Evolutionary conservation across 768 basidiomycete species (phyloP), one percentile per base, ranked within the genome.

Genomic region (Hypholoma fasciculare): DNA sequence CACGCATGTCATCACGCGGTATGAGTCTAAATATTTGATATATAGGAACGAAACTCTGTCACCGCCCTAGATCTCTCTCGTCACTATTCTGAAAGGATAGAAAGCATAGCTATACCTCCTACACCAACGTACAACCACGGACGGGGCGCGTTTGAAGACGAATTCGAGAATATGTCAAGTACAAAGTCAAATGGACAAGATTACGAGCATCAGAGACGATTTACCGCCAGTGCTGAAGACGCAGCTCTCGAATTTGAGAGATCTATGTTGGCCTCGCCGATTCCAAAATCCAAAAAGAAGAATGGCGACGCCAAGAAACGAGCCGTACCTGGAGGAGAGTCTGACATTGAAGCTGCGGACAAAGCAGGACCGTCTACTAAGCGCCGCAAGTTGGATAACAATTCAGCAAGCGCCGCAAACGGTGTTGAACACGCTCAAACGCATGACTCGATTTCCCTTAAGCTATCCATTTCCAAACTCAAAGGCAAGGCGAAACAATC

Each of bases 1-100:
- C 12, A 40, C 52, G 20, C 26, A 8, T 46, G 47, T 38, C 44
- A 43, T 34, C 34, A 42, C 50, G 44, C 40, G 36, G 30, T 39
- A 52, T n/a, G 56, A 34, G 52, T 62, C 49, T 50, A 23, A 48
- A 54, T 59, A 44, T n/a, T 27, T 27, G 17, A 19, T 8, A 17
- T 61, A 30, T 62, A 94, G 91, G 87, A 89, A 67, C 85, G 88
- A 43, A 91, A 90, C 68, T 77, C 82, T 17, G 71, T 74, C 6
- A 86, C 86, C 23, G 89, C 89, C 0, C 78, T 78, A 58, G 72
- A 75, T 20, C 77, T 87, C 59, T 84, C 86, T 5, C 82, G 82
- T 63, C 77, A 81, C 50, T 89, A 89, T 71, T 77, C 82, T 13
- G 65, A 70, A 50, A 76, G 75, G 64, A 78, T 84, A 61, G 73